A percentile compares a stretch with the other conserved stretches of the same genome.
These are phyloP conservation scores for Microdochium nivale DNA, from an alignment of 2,329 filamentous ascomycete species.

Conservation along the genomic window DNA sequence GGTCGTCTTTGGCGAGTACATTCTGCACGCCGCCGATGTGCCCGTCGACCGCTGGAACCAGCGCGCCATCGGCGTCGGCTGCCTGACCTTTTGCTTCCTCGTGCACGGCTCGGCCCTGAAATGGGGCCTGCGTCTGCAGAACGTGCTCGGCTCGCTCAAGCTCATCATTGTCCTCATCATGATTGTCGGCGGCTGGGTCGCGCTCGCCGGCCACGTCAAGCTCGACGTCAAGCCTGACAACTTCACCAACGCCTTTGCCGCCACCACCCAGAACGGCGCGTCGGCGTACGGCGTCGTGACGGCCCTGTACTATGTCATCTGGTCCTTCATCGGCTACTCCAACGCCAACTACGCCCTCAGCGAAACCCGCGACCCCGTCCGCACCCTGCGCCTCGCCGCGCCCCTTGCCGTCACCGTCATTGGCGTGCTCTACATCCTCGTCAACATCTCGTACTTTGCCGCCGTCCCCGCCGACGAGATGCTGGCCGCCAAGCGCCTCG, in stretches of 20 bases:
- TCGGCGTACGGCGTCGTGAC: slow-evolving; percentile 46
- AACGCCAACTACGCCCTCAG: slow-evolving; percentile 54
- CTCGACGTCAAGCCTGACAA: slow-evolving; percentile 42
- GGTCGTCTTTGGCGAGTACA: slow-evolving; percentile 49
- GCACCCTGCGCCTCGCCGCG: slow-evolving; percentile 45
- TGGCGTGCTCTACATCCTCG: slow-evolving; percentile 52
- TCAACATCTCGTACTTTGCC: slow-evolving; percentile 58
- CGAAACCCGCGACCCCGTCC: slow-evolving; percentile 46
- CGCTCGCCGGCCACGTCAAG: slow-evolving; percentile 37
- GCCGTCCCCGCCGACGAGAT: slow-evolving; percentile 51
- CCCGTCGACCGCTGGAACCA: slow-evolving; percentile 44
- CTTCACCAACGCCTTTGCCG: slow-evolving; percentile 45
- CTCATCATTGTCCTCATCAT: slow-evolving; percentile 51
- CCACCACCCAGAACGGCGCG: slow-evolving; percentile 31
- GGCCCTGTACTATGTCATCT: slow-evolving; percentile 48
- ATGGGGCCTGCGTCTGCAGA: slow-evolving; percentile 51
- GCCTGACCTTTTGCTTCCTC: slow-evolving; percentile 43
- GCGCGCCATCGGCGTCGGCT: slow-evolving; percentile 45
- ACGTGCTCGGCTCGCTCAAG: slow-evolving; percentile 52
- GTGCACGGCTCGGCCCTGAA: slow-evolving; percentile 46
- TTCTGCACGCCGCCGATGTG: slow-evolving; percentile 43
- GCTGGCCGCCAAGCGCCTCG: slow-evolving; percentile 48
- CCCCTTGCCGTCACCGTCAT: slow-evolving; percentile 49
- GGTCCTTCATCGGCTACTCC: slow-evolving; percentile 57
- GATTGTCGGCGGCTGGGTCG: slow-evolving; percentile 51